Evolutionary conservation across 2,329 filamentous ascomycete genomes (phyloP), one percentile per base, ranked within the genome.

Genomic region (Phaeoacremonium minimum): DNA sequence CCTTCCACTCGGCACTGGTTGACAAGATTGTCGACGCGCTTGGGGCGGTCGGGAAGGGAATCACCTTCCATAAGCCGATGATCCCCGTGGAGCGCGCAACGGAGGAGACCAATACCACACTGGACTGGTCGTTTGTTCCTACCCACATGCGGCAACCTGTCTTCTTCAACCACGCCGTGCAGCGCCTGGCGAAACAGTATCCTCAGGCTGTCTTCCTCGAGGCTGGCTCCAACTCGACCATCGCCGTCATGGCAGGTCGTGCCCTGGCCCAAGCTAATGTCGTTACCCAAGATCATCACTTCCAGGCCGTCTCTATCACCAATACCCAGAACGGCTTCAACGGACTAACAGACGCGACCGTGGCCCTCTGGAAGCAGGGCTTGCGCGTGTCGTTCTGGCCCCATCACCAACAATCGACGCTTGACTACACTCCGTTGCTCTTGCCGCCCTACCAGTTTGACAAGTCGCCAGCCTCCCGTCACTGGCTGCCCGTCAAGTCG

Each of bases 391-490:
- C 52, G 0, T 66, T 58, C 46, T 73, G 69, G 69, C 33, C 50
- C 1, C 58, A 64, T 29, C 57, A 34, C 5, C 18, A 17, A 9
- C 3, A 5, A 0, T 61, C 69, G 35, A 53, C 40, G 0, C 2
- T 13, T 3, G 33, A 46, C 0, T 45, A 54, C 17, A 22, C 32
- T 1, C 41, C 34, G 0, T 15, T 64, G 4, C 19, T 56, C 0
- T 47, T 70, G 1, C 66, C 65, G 0, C 60, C 64, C 0, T 67
- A 68, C 37, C 64, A 68, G 30, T 69, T 70, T 39, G 63, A 67
- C 12, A 57, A 60, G 30, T 30, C 22, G 14, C 48, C 30, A 41
- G 41, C 38, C 11, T 32, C 47, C 0, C 35, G 47, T 1, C 64
- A 68, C 33, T 68, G 64, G 64, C 32, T 67, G 11, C 51, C 61